Evolutionary conservation across 768 basidiomycete species (phyloP).

Genomic region (Pleurotus platypus): DNA sequence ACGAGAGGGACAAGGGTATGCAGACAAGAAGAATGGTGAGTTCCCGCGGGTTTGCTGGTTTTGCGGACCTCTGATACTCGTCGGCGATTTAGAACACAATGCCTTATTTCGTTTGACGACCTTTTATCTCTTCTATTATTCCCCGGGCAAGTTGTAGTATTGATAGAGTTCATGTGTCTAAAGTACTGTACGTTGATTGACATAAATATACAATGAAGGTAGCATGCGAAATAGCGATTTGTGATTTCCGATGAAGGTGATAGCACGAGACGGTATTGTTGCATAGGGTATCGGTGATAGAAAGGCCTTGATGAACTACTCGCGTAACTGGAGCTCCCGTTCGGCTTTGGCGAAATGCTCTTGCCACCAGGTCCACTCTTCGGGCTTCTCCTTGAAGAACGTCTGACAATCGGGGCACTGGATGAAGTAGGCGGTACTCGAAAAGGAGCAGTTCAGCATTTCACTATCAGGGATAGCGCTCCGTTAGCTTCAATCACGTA

Average conservation of each 20-base stretch:
- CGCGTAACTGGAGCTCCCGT: constrained; percentile 19
- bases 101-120: constrained; percentile 7
- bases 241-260: too few relatives aligned
- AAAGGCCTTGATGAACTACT: too few relatives aligned
- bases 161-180: too few relatives aligned
- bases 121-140: too few relatives aligned
- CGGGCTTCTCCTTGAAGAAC: constrained; percentile 30
- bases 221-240: too few relatives aligned
- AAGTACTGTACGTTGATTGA: too few relatives aligned
- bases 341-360: constrained; percentile 35
- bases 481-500: too few relatives aligned
- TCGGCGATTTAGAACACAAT: background rate
- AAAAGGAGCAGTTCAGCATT: constrained; percentile 35
- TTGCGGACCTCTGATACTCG: background rate
- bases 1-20: constrained; percentile 79
- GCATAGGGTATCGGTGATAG: too few relatives aligned
- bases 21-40: constrained; percentile 72
- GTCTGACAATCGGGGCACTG: constrained; percentile 46
- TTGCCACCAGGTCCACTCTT: constrained; percentile 38
- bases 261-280: too few relatives aligned
- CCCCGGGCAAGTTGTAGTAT: too few relatives aligned
- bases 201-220: too few relatives aligned
- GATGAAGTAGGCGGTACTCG: constrained; percentile 41
- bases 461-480: constrained; percentile 20
- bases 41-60: constrained; percentile 5